Base-by-base conservation (phyloP, 2,329 filamentous ascomycete species). In the Diaporthe capsici region DNA sequence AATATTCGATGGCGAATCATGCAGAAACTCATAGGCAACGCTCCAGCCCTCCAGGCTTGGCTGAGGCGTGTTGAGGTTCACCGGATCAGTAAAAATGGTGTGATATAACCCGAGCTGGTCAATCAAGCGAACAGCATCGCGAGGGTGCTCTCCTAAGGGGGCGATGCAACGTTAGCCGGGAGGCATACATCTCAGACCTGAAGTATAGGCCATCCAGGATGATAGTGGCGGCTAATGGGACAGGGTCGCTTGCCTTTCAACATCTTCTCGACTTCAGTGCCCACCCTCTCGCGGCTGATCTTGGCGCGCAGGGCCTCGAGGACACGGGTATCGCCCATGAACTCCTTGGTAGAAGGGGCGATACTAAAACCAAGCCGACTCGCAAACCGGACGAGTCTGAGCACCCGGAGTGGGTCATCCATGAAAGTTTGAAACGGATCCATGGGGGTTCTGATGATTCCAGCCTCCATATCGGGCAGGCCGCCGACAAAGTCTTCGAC, bases 371-470 rank as follows among this genome's bases (percentile, higher is more conserved):
- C 88, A 10, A 98, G 88, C 28, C 96, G 90, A 80, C 95, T 97
- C 6, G 96, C 95, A 84, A 99, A 98, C 74, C 97, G 92, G 68
- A 99, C 94, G 71, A 98, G 87, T 65, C 96, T 91, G 76, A 98
- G 86, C 4, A 98, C 94, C 25, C 97, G 90, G 34, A 99, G 87
- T 17, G 97, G 97, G 81, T 98, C 96, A 81, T 98, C 96, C 83
- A 93, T 95, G 85, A 99, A 98, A 0, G 96, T 99, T 82, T 98
- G 94, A 71, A 94, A 92, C 34, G 96, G 96, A 71, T 95, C 93
- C 57, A 98, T 85, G 0, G 96, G 96, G 4, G 97, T 98, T 72
- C 94, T 90, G 78, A 99, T 95, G 68, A 96, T 86, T 76, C 91
- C 90, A 2, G 87, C 86, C 47, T 88, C 83, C 91, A 98, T 91